Base-by-base conservation (phyloP, 169 alveolate species). In the Eimeria acervulina region DNA sequence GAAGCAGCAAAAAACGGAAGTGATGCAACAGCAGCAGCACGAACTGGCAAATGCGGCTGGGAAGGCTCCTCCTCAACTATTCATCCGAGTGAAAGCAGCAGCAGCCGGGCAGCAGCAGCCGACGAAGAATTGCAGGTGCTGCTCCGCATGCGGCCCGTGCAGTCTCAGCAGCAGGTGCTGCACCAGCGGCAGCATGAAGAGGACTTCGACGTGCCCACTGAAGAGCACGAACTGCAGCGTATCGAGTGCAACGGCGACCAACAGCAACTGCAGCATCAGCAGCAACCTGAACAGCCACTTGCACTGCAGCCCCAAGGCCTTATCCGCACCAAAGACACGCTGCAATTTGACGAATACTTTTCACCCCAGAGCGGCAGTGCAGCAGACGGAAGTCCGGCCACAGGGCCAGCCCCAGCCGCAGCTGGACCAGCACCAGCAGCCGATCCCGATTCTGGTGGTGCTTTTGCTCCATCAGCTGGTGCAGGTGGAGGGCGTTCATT, bases 291-390 rank as follows among this genome's bases (percentile, higher is more conserved):
- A 44, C 87, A 76, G 33, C 87, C 87, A 36, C 44, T 76, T 36
- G 87, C 87, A 36, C 59, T 76, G 87, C 87, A 76, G 87, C 87
- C 87, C 59, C 59, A 76, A 38, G 87, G 87, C 36, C 63, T 76
- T 38, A 38, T 38, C 36, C 61, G 63, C 61, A 76, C 33, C 87
- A 76, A 21, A 76, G 87, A 40, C 47, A 76, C 52, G 19, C 40
- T 76, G 21, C 87, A 76, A 28, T 76, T 76, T 38, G 87, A 76
- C 33, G 59, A 76, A 26, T 76, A 76, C 63, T 76, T 76, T 38
- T 76, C 87, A 1, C 87, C 87, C 19, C 87, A 76, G 13, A 76
- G 87, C 52, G 61, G 21, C 52, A 42, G 59, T 76, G 87, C 87
- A 23, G 33, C 87, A 17, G 87, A 76, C 33, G 31, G 87, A 13